phyloP scores from a whole-genome alignment of 176 grass and related monocot genomes.

The Musa beccarii region DNA sequence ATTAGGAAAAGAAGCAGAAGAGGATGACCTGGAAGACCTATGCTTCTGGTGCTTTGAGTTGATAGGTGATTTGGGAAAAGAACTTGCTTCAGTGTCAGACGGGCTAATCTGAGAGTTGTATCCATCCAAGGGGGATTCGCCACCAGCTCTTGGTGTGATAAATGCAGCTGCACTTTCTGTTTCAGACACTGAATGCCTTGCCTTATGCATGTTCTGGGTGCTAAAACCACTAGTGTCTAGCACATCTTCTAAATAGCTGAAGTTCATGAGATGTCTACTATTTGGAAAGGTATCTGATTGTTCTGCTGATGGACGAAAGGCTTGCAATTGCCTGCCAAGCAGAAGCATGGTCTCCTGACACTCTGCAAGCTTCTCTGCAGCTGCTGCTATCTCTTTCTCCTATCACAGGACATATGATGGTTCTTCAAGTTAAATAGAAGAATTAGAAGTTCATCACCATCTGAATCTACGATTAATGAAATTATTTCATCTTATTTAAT shows the following conservation, averaged over 20 bases:
- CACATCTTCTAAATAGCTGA: conserved; percentile 40
- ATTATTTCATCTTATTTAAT: too few relatives aligned
- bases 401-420: conserved; percentile 20
- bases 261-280: conserved; percentile 32
- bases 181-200: conserved; percentile 33
- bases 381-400: conserved; percentile 76
- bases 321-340: conserved; percentile 81
- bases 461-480: too few relatives aligned
- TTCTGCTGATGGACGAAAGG: conserved; percentile 66
- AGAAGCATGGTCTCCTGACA: conserved; percentile 94
- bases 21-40: conserved; percentile 51
- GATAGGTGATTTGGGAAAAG: conserved; percentile 43
- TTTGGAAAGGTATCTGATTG: conserved; percentile 43
- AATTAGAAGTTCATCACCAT: not conserved
- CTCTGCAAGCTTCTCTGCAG: conserved; percentile 86
- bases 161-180: conserved; percentile 15
- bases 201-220: conserved; percentile 18
- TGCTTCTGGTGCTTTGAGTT: conserved; percentile 74
- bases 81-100: conserved; percentile 47
- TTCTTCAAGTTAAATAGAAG: not conserved
- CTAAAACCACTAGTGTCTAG: conserved; percentile 18
- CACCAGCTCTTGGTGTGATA: conserved; percentile 30
- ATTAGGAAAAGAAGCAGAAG: conserved; percentile 46
- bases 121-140: conserved; percentile 46
- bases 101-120: conserved; percentile 29